Base-by-base conservation (phyloP, 2,329 filamentous ascomycete species). In the Chaetomium strumarium region DNA sequence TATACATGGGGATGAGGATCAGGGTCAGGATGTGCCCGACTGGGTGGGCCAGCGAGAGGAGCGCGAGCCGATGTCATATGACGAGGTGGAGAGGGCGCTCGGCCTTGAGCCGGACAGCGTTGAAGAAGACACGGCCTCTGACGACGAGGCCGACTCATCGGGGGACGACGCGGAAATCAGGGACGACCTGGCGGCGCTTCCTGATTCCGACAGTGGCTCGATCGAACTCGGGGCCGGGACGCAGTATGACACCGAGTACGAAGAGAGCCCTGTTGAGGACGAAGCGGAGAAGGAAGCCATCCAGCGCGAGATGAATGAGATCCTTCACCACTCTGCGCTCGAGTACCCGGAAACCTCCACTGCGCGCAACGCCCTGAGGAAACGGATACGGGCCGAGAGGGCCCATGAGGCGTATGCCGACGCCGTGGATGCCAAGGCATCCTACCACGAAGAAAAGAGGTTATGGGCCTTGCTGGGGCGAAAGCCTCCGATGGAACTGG, bases 401-500 rank as follows among this genome's bases (percentile, higher is more conserved):
- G 61, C 63, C 11, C 71, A 75, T 40, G 76, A 79, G 55, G 65
- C 61, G 12, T 67, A 72, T 36, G 75, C 76, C 0, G 73, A 77
- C 24, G 60, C 64, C 3, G 55, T 66, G 13, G 77, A 80, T 55
- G 64, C 65, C 14, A 65, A 66, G 37, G 67, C 65, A 2, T 72
- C 69, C 49, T 66, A 67, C 40, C 59, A 64, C 20, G 75, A 74
- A 31, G 77, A 79, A 58, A 55, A 59, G 24, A 62, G 67, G 42
- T 65, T 80, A 66, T 79, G 77, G 77, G 60, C 63, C 10, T 52
- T 77, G 14, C 55, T 79, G 17, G 69, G 70, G 38, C 66, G 64
- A 60, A 62, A 65, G 31, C 71, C 72, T 2, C 71, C 69, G 0
- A 62, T 62, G 52, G 66, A 66, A 24, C 39, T 55, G 38, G 31